Percentiles rank a stretch among this genome's conserved stretches.
Conservation (phyloP, 345 rosid genomes). For the Salix suchowensis region DNA sequence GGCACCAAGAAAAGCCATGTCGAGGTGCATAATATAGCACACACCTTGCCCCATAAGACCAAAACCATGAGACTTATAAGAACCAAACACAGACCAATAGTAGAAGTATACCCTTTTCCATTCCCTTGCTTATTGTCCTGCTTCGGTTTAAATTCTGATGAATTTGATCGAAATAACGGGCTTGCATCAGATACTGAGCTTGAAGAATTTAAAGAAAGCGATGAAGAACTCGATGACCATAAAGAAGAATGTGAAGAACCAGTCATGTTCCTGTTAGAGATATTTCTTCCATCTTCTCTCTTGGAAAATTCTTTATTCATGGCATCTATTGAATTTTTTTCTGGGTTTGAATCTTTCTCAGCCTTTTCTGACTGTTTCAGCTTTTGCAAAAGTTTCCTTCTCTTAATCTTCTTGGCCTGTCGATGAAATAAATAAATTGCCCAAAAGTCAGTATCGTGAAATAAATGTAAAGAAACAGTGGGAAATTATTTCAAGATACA, state of each 20-base stretch:
- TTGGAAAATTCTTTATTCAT: not conserved
- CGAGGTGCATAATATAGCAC: slow-evolving; percentile 49
- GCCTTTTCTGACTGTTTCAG: not conserved
- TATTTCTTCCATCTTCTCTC: not conserved
- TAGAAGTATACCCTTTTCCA: slow-evolving; percentile 7
- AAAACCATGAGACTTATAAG: slow-evolving; percentile 30
- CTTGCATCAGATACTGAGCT: not conserved
- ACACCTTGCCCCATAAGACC: slow-evolving; percentile 49
- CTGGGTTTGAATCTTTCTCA: not conserved
- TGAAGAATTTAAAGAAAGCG: slow-evolving; percentile 4
- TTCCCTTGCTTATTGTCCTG: not conserved
- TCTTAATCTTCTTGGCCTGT: slow-evolving; percentile 37
- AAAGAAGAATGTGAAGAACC: too few relatives aligned
- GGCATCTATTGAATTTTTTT: not conserved
- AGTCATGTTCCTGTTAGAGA: not conserved
- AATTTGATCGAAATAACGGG: not conserved
- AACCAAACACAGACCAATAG: slow-evolving; percentile 23
- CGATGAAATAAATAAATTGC: not conserved
- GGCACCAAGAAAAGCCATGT: slow-evolving; percentile 35
- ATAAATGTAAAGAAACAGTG: too few relatives aligned
- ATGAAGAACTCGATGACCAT: not conserved
- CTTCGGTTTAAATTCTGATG: not conserved
- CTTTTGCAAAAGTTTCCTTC: slow-evolving; percentile 6
- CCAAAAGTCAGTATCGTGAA: not conserved
- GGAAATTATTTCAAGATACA: too few relatives aligned